Percentiles rank a stretch among this genome's conserved stretches.
phyloP scores from a whole-genome alignment of 2,329 filamentous ascomycete species.

The Rutstroemia sp. region DNA sequence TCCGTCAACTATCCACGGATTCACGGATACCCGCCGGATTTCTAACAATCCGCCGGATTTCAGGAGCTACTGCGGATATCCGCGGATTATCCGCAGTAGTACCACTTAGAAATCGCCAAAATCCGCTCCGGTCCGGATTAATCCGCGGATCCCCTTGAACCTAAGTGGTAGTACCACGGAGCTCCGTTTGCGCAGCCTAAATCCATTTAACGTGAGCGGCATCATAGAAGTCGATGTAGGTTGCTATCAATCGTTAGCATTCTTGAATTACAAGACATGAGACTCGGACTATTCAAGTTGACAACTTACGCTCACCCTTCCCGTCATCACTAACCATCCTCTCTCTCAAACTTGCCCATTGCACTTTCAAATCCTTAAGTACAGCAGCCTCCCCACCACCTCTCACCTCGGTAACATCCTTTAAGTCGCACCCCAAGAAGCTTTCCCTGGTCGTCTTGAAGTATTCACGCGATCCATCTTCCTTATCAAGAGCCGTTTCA shows the following conservation, averaged over 20 bases:
- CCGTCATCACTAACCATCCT: slow-evolving; percentile 17
- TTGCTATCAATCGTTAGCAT: slow-evolving; percentile 9
- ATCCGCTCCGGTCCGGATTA: no score
- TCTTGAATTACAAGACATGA: background rate
- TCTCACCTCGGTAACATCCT: slow-evolving; percentile 9
- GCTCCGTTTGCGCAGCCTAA: no score
- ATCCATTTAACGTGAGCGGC: background rate
- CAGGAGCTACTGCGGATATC: no score
- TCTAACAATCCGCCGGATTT: no score
- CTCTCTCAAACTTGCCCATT: slow-evolving; percentile 12
- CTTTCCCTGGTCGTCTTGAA: slow-evolving; percentile 16
- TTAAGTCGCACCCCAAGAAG: background rate
- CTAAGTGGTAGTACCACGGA: no score
- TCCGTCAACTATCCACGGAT: no score
- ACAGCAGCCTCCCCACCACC: slow-evolving; percentile 12
- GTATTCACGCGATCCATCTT: slow-evolving; percentile 16
- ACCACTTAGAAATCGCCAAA: no score
- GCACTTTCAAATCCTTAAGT: slow-evolving; percentile 9
- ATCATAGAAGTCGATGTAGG: slow-evolving; percentile 18
- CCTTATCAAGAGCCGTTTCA: slow-evolving; percentile 14
- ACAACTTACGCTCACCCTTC: slow-evolving; percentile 16
- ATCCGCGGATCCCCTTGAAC: no score
- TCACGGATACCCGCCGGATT: no score
- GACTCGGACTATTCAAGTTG: background rate
- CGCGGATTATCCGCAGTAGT: no score